Conservation (phyloP, 805 yeast genomes). For the Starmerella khaoyaiensis region DNA sequence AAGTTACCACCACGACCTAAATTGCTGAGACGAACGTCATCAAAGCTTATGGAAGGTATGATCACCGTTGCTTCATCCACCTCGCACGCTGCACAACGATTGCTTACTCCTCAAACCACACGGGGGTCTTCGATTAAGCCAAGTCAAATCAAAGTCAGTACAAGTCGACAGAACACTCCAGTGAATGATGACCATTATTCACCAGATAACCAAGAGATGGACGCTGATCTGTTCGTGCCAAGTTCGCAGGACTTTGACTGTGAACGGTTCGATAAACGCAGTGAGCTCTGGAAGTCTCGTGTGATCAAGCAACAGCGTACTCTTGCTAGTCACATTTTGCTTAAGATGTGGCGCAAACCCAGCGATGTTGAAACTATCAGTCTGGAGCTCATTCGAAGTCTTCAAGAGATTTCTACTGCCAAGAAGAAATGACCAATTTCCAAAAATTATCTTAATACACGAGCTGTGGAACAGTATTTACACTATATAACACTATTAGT, state of each 20-base stretch:
- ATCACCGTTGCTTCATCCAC: constrained; percentile 15
- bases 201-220: background rate
- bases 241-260: constrained; percentile 24
- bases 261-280: constrained; percentile 34
- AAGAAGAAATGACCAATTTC: too few relatives aligned
- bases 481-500: too few relatives aligned
- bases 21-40: constrained; percentile 17
- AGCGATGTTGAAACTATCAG: constrained; percentile 31
- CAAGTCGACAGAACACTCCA: background rate
- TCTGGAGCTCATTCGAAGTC: constrained; percentile 13
- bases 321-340: constrained; percentile 31
- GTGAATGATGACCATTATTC: background rate
- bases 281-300: constrained; percentile 46
- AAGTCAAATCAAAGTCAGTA: background rate
- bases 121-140: background rate
- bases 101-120: constrained; percentile 15
- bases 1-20: constrained; percentile 29
- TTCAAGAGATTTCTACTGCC: constrained; percentile 1
- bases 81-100: constrained; percentile 13
- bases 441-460: too few relatives aligned
- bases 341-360: constrained; percentile 36
- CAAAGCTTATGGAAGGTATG: constrained; percentile 16
- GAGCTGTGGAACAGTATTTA: too few relatives aligned
- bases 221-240: constrained; percentile 8
- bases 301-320: constrained; percentile 32